Conservation (phyloP, 805 yeast genomes). For the Clavispora carvajalis region DNA sequence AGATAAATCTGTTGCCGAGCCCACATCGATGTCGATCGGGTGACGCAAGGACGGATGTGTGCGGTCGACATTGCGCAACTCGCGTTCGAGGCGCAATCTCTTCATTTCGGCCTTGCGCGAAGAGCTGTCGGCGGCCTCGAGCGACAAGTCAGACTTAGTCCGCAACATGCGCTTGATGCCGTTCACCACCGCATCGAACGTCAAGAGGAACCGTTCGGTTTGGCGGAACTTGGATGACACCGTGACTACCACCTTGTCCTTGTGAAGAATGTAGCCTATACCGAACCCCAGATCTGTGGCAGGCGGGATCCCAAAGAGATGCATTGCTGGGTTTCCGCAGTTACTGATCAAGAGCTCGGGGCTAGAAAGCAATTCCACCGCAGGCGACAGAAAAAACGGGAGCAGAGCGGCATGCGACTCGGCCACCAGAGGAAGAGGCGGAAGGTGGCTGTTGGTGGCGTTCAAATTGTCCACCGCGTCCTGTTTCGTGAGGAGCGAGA, state of each 20-base stretch:
- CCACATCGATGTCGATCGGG: slow-evolving; percentile 18
- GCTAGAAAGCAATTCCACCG: slow-evolving; percentile 27
- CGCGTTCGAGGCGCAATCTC: slow-evolving; percentile 29
- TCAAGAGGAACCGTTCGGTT: slow-evolving; percentile 69
- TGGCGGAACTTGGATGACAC: slow-evolving; percentile 87
- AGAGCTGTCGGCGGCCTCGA: slow-evolving; percentile 27
- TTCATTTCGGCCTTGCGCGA: slow-evolving; percentile 30
- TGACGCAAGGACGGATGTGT: slow-evolving; percentile 16
- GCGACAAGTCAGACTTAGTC: slow-evolving; percentile 29
- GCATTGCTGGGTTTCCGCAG: slow-evolving; percentile 88
- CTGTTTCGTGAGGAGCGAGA: slow-evolving; percentile 49
- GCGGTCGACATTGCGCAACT: slow-evolving; percentile 24
- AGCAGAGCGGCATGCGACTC: slow-evolving; percentile 8
- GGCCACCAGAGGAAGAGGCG: slow-evolving; percentile 9
- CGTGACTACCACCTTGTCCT: slow-evolving; percentile 71
- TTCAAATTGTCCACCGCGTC: slow-evolving; percentile 33
- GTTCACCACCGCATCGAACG: slow-evolving; percentile 55
- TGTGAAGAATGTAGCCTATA: slow-evolving; percentile 84
- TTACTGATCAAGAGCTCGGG: slow-evolving; percentile 44
- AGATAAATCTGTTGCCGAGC: not conserved
- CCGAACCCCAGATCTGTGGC: slow-evolving; percentile 88
- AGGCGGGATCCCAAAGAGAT: slow-evolving; percentile 88
- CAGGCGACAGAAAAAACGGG: slow-evolving; percentile 31
- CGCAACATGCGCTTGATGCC: slow-evolving; percentile 52
- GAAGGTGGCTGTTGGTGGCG: slow-evolving; percentile 27